Percentiles rank a stretch among this genome's conserved stretches.
These are phyloP conservation scores for Posidonia australis DNA, from an alignment of 106 monocot genomes.

Conservation along the genomic window DNA sequence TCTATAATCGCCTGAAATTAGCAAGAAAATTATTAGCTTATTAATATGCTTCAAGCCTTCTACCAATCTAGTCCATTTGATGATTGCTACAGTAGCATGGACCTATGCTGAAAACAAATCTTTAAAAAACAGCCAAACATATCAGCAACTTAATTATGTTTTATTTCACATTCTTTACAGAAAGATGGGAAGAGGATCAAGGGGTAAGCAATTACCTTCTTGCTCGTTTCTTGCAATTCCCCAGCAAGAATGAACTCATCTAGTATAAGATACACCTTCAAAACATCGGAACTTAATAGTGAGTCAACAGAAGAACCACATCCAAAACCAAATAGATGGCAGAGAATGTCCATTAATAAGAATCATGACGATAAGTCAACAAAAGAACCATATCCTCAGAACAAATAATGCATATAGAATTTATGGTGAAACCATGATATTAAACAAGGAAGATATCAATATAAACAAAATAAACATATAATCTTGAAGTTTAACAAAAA, in stretches of 20 bases:
- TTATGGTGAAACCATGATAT: too few relatives aligned
- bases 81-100: not conserved
- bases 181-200: not conserved
- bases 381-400: too few relatives aligned
- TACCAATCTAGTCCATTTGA: not conserved
- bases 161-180: too few relatives aligned
- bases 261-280: slow-evolving; percentile 88
- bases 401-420: too few relatives aligned
- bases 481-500: too few relatives aligned
- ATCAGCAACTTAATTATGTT: too few relatives aligned
- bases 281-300: not conserved
- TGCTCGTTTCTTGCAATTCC: slow-evolving; percentile 96
- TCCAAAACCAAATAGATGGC: too few relatives aligned
- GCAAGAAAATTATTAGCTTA: not conserved
- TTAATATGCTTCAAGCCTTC: not conserved
- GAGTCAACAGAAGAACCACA: not conserved
- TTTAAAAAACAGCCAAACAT: not conserved
- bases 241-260: slow-evolving; percentile 98
- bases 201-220: slow-evolving; percentile 43
- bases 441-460: too few relatives aligned
- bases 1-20: slow-evolving; percentile 11
- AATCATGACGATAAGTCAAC: too few relatives aligned
- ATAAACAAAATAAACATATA: too few relatives aligned
- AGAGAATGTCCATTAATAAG: too few relatives aligned
- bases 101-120: not conserved